Conservation (phyloP, 345 rosid genomes). For the Populus simonii region DNA sequence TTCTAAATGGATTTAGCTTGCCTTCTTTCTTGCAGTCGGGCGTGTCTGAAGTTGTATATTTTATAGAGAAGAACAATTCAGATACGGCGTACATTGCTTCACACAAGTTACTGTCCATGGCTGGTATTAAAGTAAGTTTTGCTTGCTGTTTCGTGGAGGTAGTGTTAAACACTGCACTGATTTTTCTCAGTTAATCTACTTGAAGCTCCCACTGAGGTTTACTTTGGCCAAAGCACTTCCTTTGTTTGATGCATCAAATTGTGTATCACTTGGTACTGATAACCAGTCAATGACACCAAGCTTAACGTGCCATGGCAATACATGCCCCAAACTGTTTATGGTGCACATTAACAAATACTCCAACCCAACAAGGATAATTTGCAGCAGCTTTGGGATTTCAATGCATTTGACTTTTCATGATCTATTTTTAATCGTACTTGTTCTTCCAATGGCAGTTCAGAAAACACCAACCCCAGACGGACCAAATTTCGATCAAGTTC, state of each 20-base stretch:
- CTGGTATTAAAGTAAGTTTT: constrained; percentile 71
- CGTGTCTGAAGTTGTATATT: constrained; percentile 76
- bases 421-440: background rate
- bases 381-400: background rate
- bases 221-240: background rate
- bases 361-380: background rate
- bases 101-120: constrained; percentile 76
- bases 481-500: constrained; percentile 58
- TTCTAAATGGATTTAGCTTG: background rate
- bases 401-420: background rate
- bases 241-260: background rate
- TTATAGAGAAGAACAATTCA: constrained; percentile 64
- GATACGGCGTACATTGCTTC: constrained; percentile 68
- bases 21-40: constrained; percentile 60
- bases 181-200: background rate
- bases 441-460: constrained; percentile 47
- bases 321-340: background rate
- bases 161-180: background rate
- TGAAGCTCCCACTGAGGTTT: background rate
- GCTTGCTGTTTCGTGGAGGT: background rate
- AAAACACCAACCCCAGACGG: constrained; percentile 74
- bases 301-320: background rate
- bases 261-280: background rate
- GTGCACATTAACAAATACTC: background rate
- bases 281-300: background rate